Percentiles rank a stretch among this genome's conserved stretches.
Conservation (phyloP, 345 rosid species). For the Arabidopsis thaliana region TAIR10.1 NC_003070.9:21950501-21951000, state of each 20-base stretch:
- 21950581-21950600: conserved; percentile 32
- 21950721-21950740: conserved; percentile 44
- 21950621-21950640: background rate
- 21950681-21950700: background rate
- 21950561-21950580: conserved; percentile 31
- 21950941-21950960: conserved; percentile 75
- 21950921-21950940: conserved; percentile 89
- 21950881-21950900: conserved; percentile 85
- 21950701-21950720: background rate
- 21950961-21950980: conserved; percentile 46
- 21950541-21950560: background rate
- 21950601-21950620: conserved; percentile 38
- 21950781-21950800: conserved; percentile 78
- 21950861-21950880: conserved; percentile 84
- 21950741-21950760: conserved; percentile 92
- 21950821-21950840: conserved; percentile 95
- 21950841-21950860: conserved; percentile 64
- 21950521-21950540: background rate
- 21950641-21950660: conserved; percentile 12
- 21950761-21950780: conserved; percentile 63
- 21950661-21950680: conserved; percentile 10
- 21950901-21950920: conserved; percentile 80
- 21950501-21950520: background rate
- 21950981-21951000: conserved; percentile 34
- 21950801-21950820: conserved; percentile 74